Conservation (phyloP, 2,329 filamentous ascomycete species). For the Penicillium brevicompactum region DNA sequence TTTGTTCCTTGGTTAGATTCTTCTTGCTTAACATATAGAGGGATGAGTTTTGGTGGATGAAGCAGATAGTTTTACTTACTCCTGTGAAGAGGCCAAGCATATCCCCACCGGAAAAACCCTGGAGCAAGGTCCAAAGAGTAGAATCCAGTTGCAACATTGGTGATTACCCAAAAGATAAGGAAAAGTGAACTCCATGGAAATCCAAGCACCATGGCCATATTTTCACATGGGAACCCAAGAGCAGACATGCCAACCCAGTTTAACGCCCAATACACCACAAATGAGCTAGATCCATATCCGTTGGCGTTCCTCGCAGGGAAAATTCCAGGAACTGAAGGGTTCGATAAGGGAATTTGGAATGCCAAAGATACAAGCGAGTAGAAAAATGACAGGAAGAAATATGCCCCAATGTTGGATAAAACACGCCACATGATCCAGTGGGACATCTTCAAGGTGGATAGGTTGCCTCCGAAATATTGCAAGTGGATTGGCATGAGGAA, state of each 20-base stretch:
- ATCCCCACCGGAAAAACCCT: constrained; percentile 63
- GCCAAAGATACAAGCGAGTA: constrained; percentile 65
- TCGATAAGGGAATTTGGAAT: constrained; percentile 53
- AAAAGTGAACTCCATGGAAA: constrained; percentile 64
- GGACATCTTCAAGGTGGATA: constrained; percentile 58
- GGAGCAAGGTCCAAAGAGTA: constrained; percentile 62
- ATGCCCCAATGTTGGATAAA: constrained; percentile 54
- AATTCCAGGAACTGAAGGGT: too few relatives aligned
- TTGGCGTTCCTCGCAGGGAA: constrained; percentile 50
- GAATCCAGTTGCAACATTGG: constrained; percentile 63
- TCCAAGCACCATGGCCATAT: constrained; percentile 64
- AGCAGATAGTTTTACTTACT: too few relatives aligned
- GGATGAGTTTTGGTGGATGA: too few relatives aligned
- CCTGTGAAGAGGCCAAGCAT: constrained; percentile 64
- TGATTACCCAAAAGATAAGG: constrained; percentile 69
- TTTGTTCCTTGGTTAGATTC: too few relatives aligned
- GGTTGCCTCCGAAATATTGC: constrained; percentile 40
- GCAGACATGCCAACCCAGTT: constrained; percentile 65
- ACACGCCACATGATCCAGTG: constrained; percentile 53
- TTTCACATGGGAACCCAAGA: constrained; percentile 64
- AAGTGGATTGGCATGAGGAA: constrained; percentile 68
- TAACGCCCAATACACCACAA: constrained; percentile 64
- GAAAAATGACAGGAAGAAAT: constrained; percentile 60
- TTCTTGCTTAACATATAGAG: too few relatives aligned
- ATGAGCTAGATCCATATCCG: constrained; percentile 60